Evolutionary conservation across 768 basidiomycete genomes (phyloP), one percentile per base, ranked within the genome.

Genomic region (Mycena maculata): DNA sequence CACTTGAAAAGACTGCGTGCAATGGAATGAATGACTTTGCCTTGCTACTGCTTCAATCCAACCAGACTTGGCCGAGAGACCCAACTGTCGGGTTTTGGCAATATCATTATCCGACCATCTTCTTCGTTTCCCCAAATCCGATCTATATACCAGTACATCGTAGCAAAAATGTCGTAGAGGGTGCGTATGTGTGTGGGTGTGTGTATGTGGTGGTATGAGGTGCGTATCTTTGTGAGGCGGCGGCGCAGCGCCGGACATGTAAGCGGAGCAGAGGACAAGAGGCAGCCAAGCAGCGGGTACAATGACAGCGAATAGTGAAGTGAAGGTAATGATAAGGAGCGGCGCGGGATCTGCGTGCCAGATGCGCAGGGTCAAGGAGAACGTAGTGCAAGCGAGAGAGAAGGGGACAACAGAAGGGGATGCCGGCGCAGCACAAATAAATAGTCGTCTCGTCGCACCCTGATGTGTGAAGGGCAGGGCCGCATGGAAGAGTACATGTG

Each of bases 141-240:
- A 31, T 60, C 59, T 60, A 49, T 59, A 49, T 52, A 49, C 47
- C 36, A n/a, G 48, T 60, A 60, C 48, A 60, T 60, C 16, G 6
- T 27, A 36, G 30, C 12, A 54, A 55, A 41, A 55, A 13, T 27
- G 28, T 54, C 33, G 33, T 38, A 53, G 36, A 20, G 25, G 27
- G 48, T 27, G 25, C 18, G 48, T 20, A 50, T 31, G 30, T 52
- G 23, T 52, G 27, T 55, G 39, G 16, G 33, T 11, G n/a, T 16
- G 38, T 54, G 38, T 38, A 22, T 20, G 12, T 54, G n/a, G 33
- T 23, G 54, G 38, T 33, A 39, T 54, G 52, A 54, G n/a, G n/a
- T n/a, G n/a, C n/a, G n/a, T n/a, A n/a, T n/a, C n/a, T 36, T 13
- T 30, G 52, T 6, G n/a, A 13, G 2, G 52, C 13, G 25, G 12